phyloP scores from a whole-genome alignment of 352 stramenopile species.

The Phytopythium chamaehyphon region DNA sequence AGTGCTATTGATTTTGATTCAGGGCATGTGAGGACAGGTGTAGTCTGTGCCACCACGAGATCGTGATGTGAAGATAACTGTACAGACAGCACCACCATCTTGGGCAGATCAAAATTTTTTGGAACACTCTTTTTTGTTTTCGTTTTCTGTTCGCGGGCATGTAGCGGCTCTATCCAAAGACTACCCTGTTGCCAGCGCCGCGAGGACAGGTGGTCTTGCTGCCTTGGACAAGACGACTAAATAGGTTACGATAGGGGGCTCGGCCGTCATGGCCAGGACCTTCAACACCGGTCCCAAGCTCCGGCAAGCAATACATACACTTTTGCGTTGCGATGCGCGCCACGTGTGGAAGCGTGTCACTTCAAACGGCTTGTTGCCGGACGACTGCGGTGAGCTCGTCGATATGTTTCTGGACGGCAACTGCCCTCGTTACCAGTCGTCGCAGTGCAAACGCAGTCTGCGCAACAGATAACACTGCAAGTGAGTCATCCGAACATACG shows the following conservation, averaged over 20 bases:
- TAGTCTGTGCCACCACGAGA: too few species aligned
- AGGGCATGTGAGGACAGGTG: too few species aligned
- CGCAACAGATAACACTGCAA: neutral
- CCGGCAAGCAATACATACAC: slow-evolving; percentile 14
- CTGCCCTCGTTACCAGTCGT: slow-evolving; percentile 46
- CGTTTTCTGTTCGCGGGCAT: too few species aligned
- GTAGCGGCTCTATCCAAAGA: too few species aligned
- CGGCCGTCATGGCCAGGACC: neutral
- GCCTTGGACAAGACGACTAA: slow-evolving; percentile 2
- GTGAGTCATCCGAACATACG: neutral
- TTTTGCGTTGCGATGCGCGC: neutral
- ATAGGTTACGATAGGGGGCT: slow-evolving; percentile 5
- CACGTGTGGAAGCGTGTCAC: neutral
- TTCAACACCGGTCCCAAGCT: neutral
- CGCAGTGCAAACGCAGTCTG: slow-evolving; percentile 39
- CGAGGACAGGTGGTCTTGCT: too few species aligned
- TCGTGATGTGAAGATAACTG: too few species aligned
- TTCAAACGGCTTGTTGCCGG: slow-evolving; percentile 17
- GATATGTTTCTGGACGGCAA: slow-evolving; percentile 48
- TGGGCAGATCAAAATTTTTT: too few species aligned
- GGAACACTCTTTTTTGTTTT: too few species aligned
- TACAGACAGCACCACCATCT: too few species aligned
- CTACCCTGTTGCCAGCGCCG: too few species aligned
- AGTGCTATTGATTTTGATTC: too few species aligned
- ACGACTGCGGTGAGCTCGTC: slow-evolving; percentile 26